Percentiles rank a stretch among this genome's conserved stretches.
These are phyloP conservation scores for Waitea zeae DNA, from an alignment of 1,284 basidiomycete species.

Conservation along the genomic window DNA sequence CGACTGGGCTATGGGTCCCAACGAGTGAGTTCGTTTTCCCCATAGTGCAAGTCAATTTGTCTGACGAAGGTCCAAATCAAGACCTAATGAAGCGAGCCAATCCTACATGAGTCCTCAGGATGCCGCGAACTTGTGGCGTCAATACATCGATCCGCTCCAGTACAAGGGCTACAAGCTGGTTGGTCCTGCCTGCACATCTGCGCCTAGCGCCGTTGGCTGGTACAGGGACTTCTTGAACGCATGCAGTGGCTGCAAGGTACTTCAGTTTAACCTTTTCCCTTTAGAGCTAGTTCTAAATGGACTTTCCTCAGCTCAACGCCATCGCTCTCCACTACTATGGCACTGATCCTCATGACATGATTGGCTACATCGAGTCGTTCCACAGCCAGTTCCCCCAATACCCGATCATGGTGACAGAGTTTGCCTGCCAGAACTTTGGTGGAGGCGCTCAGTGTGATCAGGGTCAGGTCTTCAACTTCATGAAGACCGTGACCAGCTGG, in stretches of 20 bases:
- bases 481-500: constrained; percentile 32
- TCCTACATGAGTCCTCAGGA: constrained; percentile 36
- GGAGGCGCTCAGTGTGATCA: constrained; percentile 32
- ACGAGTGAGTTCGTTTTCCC: constrained; percentile 34
- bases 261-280: constrained; percentile 12
- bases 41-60: constrained; percentile 1
- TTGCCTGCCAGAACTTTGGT: constrained; percentile 52
- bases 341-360: constrained; percentile 27
- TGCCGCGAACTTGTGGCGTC: constrained; percentile 39
- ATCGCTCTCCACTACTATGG: constrained; percentile 50
- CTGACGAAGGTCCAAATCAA: constrained; percentile 10
- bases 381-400: constrained; percentile 28
- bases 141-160: constrained; percentile 43
- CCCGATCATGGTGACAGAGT: constrained; percentile 55
- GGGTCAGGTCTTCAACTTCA: constrained; percentile 37
- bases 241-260: constrained; percentile 35
- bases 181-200: constrained; percentile 52
- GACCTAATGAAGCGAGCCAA: constrained; percentile 44
- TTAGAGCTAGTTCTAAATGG: constrained; percentile 9
- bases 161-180: constrained; percentile 37
- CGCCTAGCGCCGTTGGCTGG: constrained; percentile 42
- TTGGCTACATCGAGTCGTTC: constrained; percentile 29
- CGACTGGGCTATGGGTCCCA: constrained; percentile 40
- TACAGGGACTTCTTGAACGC: constrained; percentile 35
- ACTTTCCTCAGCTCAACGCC: constrained; percentile 24